Conservation (phyloP, 2,329 filamentous ascomycete species). For the Colletotrichum cuscutae region DNA sequence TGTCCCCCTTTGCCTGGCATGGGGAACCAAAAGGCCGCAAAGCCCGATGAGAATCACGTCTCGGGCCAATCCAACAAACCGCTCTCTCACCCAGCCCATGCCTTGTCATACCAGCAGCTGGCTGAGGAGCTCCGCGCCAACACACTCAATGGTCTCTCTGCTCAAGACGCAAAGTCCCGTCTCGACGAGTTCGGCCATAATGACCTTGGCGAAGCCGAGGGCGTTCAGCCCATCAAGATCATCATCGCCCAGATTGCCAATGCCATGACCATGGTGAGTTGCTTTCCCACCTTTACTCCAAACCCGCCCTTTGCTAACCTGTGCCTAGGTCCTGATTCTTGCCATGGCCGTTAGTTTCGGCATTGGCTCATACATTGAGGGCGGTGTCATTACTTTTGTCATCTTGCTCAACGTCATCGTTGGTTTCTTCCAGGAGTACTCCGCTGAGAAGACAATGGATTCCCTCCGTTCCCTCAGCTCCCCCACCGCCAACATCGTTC, state of each 20-base stretch:
- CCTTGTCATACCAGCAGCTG: conserved; percentile 59
- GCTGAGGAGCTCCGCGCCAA: conserved; percentile 63
- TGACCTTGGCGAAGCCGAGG: conserved; percentile 65
- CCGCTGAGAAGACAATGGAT: conserved; percentile 66
- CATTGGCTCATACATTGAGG: conserved; percentile 65
- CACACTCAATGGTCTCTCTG: conserved; percentile 64
- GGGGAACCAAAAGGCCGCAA: conserved; percentile 14
- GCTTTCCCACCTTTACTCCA: too few relatives aligned
- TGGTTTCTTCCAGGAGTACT: conserved; percentile 65
- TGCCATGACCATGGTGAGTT: conserved; percentile 67
- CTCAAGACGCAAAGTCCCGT: conserved; percentile 59
- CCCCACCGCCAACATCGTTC: conserved; percentile 60
- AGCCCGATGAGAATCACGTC: conserved; percentile 42
- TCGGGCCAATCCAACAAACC: conserved; percentile 49
- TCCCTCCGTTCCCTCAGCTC: conserved; percentile 61
- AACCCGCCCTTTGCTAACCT: neutral
- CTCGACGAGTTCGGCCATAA: conserved; percentile 68
- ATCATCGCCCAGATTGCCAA: conserved; percentile 71
- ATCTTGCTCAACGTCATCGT: conserved; percentile 63
- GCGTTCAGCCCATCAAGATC: conserved; percentile 68
- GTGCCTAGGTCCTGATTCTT: conserved; percentile 53
- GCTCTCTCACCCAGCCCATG: conserved; percentile 68
- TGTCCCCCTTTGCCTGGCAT: neutral
- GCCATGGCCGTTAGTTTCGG: conserved; percentile 64
- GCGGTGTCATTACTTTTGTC: conserved; percentile 62